These are phyloP conservation scores for Eimeria acervulina DNA, from an alignment of 169 alveolate genomes.

Conservation along the genomic window DNA sequence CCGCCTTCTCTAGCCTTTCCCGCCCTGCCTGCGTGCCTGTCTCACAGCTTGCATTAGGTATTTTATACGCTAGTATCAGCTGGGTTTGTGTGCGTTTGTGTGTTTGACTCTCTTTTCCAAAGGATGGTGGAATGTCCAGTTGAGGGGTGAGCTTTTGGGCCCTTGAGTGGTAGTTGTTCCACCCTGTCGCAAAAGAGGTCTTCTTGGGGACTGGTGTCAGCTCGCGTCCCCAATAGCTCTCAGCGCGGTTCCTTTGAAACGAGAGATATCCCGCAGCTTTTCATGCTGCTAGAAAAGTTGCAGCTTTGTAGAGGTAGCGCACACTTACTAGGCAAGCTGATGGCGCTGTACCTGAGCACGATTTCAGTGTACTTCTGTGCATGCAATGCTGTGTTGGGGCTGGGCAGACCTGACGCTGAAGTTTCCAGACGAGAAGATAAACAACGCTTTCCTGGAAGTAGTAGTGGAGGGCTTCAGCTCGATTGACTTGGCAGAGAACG, in stretches of 20 bases:
- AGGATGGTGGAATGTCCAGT: constrained; percentile 18
- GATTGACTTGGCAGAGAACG: background rate
- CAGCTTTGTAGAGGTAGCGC: background rate
- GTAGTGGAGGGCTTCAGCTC: constrained; percentile 16
- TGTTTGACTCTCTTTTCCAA: background rate
- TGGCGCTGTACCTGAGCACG: background rate
- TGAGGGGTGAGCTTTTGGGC: background rate
- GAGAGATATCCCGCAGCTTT: background rate
- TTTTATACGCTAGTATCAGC: too few relatives aligned
- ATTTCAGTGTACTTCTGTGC: background rate
- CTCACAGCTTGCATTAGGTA: background rate
- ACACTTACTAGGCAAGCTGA: background rate
- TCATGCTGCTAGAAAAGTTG: background rate
- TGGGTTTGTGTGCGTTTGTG: background rate
- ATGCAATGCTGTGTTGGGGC: constrained; percentile 1
- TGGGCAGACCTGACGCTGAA: background rate
- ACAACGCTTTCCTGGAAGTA: constrained; percentile 14
- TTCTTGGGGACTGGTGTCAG: background rate
- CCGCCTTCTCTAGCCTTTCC: background rate
- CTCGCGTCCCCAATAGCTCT: background rate
- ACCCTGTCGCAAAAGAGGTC: background rate
- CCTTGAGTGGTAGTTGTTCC: background rate
- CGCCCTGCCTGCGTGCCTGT: background rate
- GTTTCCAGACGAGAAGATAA: constrained; percentile 17
- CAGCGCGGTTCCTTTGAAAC: background rate